Evolutionary conservation across 2,329 filamentous ascomycete genomes (phyloP).

Genomic region (Pseudogymnoascus sp.): DNA sequence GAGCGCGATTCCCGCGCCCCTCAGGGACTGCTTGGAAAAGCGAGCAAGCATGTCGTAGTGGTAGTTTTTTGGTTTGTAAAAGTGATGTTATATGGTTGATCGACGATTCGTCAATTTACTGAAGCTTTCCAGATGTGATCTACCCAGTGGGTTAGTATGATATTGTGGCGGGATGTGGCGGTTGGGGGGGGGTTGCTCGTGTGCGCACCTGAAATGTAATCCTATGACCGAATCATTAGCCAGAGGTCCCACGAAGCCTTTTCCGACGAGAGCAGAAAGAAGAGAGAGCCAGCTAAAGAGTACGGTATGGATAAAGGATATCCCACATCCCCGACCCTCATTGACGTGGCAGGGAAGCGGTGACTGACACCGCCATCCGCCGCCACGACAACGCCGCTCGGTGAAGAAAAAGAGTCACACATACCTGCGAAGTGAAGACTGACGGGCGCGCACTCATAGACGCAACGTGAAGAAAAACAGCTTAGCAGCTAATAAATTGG

Average conservation of each 20-base stretch:
- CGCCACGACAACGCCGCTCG: not conserved
- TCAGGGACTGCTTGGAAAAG: constrained; percentile 43
- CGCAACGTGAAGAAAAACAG: constrained; percentile 16
- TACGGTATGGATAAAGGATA: not conserved
- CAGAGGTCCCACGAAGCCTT: not conserved
- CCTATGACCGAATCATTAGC: constrained; percentile 34
- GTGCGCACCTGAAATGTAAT: constrained; percentile 65
- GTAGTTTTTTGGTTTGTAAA: constrained; percentile 15
- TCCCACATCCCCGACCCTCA: not conserved
- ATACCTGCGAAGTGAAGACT: constrained; percentile 80
- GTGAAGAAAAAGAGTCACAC: constrained; percentile 15
- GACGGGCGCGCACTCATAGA: constrained; percentile 76
- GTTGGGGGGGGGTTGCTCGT: constrained; percentile 13
- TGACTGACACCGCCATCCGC: not conserved
- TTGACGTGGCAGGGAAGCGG: not conserved
- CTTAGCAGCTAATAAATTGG: constrained; percentile 3
- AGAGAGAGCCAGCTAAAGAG: not conserved
- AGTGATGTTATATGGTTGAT: constrained; percentile 14
- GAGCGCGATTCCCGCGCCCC: constrained; percentile 28
- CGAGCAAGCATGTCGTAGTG: constrained; percentile 49
- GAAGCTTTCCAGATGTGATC: constrained; percentile 37
- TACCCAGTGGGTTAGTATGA: constrained; percentile 19
- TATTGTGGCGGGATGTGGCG: constrained; percentile 16
- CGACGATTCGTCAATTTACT: constrained; percentile 28
- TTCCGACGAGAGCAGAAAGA: constrained; percentile 5